Conservation (phyloP, 148 eudicot genomes). For the Cornus controversa region DNA sequence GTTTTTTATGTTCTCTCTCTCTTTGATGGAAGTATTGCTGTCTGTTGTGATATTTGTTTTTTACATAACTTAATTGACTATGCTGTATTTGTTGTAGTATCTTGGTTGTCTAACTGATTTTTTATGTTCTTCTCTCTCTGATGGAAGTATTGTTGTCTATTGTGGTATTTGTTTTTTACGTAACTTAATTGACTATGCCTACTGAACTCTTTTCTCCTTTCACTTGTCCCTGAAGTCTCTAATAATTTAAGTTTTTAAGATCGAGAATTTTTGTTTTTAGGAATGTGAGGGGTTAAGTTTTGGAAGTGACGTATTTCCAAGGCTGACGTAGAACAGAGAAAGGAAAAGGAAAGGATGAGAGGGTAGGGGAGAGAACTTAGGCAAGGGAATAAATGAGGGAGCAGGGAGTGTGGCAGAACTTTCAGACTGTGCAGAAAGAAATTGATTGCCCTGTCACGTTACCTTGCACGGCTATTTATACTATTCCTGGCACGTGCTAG, state of each 20-base stretch:
- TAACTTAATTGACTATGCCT: neutral
- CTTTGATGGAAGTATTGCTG: slow-evolving; percentile 1
- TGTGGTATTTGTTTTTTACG: neutral
- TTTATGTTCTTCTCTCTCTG: neutral
- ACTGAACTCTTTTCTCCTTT: neutral
- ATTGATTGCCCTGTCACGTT: too few relatives aligned
- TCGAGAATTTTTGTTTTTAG: neutral
- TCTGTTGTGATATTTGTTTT: neutral
- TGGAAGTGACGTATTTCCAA: too few relatives aligned
- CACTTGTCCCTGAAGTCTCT: neutral
- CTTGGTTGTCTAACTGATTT: neutral
- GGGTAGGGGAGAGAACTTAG: too few relatives aligned
- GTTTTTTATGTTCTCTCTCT: neutral
- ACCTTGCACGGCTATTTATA: too few relatives aligned
- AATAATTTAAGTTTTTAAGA: neutral
- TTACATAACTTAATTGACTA: neutral
- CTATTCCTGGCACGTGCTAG: too few relatives aligned
- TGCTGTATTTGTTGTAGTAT: too few relatives aligned
- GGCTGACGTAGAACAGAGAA: too few relatives aligned
- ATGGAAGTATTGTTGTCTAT: neutral
- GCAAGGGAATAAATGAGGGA: too few relatives aligned
- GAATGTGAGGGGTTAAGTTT: too few relatives aligned
- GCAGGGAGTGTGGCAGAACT: too few relatives aligned
- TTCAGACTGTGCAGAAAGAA: too few relatives aligned
- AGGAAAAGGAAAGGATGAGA: too few relatives aligned